A percentile compares a stretch with the other conserved stretches of the same genome.
Evolutionary conservation across 129 eudicot species (phyloP).

Genomic region (Dittrichia graveolens): DNA sequence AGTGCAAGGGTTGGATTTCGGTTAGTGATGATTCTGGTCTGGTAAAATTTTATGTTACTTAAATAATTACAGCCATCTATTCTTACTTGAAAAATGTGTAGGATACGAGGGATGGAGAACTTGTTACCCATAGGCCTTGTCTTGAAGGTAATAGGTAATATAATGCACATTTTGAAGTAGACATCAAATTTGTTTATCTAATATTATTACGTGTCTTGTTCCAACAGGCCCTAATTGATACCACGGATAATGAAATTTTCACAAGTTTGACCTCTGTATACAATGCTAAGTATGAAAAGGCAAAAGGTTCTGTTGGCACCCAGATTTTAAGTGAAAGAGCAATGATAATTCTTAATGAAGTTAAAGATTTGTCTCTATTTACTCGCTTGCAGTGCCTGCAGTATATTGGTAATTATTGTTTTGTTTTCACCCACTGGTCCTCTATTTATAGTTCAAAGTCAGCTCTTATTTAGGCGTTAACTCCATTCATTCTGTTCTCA

Average conservation of each 20-base stretch:
- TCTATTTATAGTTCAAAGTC: not conserved
- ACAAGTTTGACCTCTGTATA: slow-evolving; percentile 75
- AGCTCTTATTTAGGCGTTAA: not conserved
- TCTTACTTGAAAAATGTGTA: slow-evolving; percentile 35
- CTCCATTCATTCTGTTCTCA: slow-evolving; percentile 6
- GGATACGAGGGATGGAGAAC: slow-evolving; percentile 90
- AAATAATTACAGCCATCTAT: not conserved
- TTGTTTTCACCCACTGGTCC: slow-evolving; percentile 4
- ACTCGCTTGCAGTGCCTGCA: slow-evolving; percentile 70
- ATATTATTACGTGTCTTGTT: not conserved
- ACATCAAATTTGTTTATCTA: not conserved
- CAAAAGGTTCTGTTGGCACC: slow-evolving; percentile 89
- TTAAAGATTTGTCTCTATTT: slow-evolving; percentile 55
- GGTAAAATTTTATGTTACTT: not conserved
- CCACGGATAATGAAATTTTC: slow-evolving; percentile 83
- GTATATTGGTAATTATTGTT: slow-evolving; percentile 63
- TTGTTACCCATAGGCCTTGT: slow-evolving; percentile 91
- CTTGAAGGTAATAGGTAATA: slow-evolving; percentile 58
- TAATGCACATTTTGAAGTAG: not conserved
- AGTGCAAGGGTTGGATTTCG: slow-evolving; percentile 98
- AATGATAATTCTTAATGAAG: slow-evolving; percentile 83
- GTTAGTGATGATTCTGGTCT: slow-evolving; percentile 45
- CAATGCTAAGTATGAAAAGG: slow-evolving; percentile 61
- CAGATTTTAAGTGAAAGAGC: slow-evolving; percentile 93
- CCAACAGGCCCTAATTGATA: slow-evolving; percentile 72